Conservation (phyloP, 495 filamentous ascomycete species). For the Glonium stellatum region DNA sequence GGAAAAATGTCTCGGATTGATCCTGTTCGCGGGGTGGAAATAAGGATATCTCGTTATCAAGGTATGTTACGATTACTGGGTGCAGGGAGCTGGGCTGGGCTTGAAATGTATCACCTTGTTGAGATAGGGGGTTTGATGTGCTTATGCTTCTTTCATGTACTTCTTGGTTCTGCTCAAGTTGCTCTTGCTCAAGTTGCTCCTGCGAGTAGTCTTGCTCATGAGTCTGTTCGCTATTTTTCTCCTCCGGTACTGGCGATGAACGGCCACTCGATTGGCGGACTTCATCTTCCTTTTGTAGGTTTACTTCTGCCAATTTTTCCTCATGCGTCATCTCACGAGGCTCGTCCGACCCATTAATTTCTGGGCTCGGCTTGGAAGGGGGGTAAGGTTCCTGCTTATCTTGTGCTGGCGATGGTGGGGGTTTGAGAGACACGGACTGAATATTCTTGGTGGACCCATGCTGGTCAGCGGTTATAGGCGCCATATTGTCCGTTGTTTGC, state of each 20-base stretch:
- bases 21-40: conserved; percentile 61
- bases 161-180: neutral
- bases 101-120: neutral
- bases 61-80: conserved; percentile 57
- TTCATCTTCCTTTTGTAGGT: conserved; percentile 45
- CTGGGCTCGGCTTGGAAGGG: neutral
- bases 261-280: neutral
- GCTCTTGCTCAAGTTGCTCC: neutral
- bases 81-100: neutral
- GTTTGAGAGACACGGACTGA: neutral
- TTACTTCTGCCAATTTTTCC: neutral
- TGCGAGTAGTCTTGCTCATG: no score
- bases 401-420: neutral
- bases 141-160: neutral
- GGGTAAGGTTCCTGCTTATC: neutral
- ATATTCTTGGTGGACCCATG: neutral
- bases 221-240: no score
- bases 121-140: neutral
- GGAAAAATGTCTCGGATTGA: conserved; percentile 47
- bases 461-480: neutral
- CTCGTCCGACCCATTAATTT: no score
- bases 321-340: neutral
- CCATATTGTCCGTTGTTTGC: neutral
- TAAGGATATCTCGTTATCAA: conserved; percentile 59
- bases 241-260: neutral